Evolutionary conservation across 345 rosid genomes (phyloP), one percentile per base, ranked within the genome.

Genomic region (Boechera divaricarpa): DNA sequence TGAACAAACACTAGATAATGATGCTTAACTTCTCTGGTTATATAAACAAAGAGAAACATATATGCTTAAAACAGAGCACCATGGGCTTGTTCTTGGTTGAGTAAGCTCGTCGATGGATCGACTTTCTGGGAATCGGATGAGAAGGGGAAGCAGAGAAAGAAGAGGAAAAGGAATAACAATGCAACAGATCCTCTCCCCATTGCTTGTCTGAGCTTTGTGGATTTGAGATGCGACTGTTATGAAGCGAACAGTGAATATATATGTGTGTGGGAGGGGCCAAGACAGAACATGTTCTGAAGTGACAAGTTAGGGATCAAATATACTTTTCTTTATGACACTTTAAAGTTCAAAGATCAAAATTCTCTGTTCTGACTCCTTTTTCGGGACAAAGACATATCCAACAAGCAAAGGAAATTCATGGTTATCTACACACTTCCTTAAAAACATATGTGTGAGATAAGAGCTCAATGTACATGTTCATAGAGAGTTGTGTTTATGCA

Each of bases 381-480:
- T 16, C 53, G 29, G 64, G 65, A 63, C 42, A 63, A 44, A 63
- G 18, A 62, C 80, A 54, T 13, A 4, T 58, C n/a, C 52, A 63
- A 48, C 72, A 77, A 58, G 80, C 66, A 70, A 77, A 64, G 38
- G 42, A 26, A 21, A 76, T 53, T 69, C 64, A 61, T 42, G 26
- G 0, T 66, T 47, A 45, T 32, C 4, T 18, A 42, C 38, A 26
- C 16, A 39, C 18, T 36, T 75, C 2, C 36, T 66, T 5, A 35
- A 31, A 31, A 31, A 31, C 28, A 6, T 15, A 1, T 6, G 26
- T 47, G 42, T 48, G 2, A 48, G 44, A 18, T 33, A 7, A 21
- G 5, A 47, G 8, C 28, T 51, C 18, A 29, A 18, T 7, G 39
- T 26, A 45, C 11, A 32, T 9, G 18, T 52, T 31, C 29, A 12